Base-by-base conservation (phyloP, 805 yeast species). In the Lipomyces kockii region DNA sequence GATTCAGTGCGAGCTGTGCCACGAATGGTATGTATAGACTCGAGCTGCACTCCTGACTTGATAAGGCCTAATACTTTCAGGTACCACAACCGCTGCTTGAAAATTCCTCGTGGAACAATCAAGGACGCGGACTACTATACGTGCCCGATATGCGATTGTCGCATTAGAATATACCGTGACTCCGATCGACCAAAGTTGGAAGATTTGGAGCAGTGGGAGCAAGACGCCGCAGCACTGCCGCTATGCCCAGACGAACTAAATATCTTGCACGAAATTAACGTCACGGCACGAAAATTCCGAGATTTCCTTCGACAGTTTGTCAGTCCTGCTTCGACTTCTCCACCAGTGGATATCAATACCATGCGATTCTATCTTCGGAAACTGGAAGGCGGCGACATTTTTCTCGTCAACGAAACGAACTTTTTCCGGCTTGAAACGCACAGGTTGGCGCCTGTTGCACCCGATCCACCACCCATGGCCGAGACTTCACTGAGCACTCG, bases 1-100 rank as follows among this genome's bases (percentile, higher is more conserved):
- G 37, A 87, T 93, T 60, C 97, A 92, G 77, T 92, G 98, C 81
- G 97, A 92, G 73, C 82, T 83, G 66, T 92, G 98, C 78, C 86
- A 90, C 12, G 97, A 88, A 9, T 92, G 97, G 97, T 97, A 91
- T 20, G 65, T 43, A 32, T 53, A 3, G 43, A 34, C 12, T 17
- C 20, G 5, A 17, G 9, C 0, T 56, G 35, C 3, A 3, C 4
- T 20, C n/a, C 5, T n/a, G 27, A 6, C 5, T 5, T 20, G 17
- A 20, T 9, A 20, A 14, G 35, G 46, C 49, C 68, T 58, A 65
- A 61, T 46, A 17, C 8, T 35, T 9, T 17, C 27, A 65, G 68
- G 68, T 66, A 68, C 76, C 98, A 92, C 76, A 96, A 95, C 1
- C 89, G 83, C 77, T 92, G 98, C 81, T 92, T 92, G 53, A 72